phyloP scores from a whole-genome alignment of 139 green algal genomes.

The Chlorella sorokiniana region DNA sequence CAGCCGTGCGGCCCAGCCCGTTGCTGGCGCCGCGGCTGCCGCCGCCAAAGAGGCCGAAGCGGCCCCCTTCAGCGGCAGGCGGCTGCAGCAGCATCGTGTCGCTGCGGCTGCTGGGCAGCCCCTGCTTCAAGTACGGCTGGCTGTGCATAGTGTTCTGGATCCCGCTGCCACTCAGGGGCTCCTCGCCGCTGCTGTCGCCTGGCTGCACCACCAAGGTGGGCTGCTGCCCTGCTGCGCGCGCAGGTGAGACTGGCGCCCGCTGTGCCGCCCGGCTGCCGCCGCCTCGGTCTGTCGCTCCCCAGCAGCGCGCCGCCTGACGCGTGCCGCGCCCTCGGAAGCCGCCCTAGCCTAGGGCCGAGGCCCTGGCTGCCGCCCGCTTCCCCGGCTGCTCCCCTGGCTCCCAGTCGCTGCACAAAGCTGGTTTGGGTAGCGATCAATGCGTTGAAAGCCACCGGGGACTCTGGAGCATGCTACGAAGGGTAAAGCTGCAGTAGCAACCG shows the following conservation, averaged over 20 bases:
- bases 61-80: not conserved
- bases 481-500: too few species aligned
- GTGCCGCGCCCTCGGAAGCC: not conserved
- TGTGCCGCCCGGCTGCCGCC: not conserved
- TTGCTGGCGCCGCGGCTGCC: not conserved
- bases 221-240: not conserved
- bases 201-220: not conserved
- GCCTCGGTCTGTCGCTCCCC: not conserved
- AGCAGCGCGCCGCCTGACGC: not conserved
- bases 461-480: not conserved
- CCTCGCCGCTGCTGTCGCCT: not conserved
- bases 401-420: not conserved
- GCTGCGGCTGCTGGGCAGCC: constrained; percentile 27
- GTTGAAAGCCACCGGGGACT: not conserved
- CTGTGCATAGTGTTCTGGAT: not conserved
- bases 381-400: not conserved
- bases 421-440: not conserved
- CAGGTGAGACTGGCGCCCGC: not conserved
- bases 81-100: constrained; percentile 19
- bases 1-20: not conserved
- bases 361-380: constrained; percentile 4
- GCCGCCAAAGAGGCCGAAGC: constrained; percentile 1
- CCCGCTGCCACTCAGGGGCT: not conserved
- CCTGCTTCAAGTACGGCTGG: constrained; percentile 2
- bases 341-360: constrained; percentile 22